Evolutionary conservation across 2,329 filamentous ascomycete genomes (phyloP).

Genomic region (Aureobasidium uvarum): DNA sequence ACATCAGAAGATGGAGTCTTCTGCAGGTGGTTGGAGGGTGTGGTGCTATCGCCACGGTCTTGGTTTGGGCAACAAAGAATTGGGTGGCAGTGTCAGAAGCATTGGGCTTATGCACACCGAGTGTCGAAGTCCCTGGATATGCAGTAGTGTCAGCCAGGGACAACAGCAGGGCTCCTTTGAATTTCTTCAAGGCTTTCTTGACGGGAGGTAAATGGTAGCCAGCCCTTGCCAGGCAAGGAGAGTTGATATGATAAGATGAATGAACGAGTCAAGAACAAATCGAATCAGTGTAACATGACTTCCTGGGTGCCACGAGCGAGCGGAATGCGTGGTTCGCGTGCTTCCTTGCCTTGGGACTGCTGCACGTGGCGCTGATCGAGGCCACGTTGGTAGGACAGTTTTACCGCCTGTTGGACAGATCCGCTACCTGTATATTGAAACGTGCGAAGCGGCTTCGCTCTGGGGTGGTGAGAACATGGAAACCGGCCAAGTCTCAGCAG

Average conservation of each 20-base stretch:
- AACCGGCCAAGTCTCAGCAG: not conserved
- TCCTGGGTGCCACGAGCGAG: slow-evolving; percentile 4
- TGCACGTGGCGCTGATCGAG: slow-evolving; percentile 21
- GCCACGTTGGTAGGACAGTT: slow-evolving; percentile 22
- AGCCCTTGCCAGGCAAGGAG: slow-evolving; percentile 13
- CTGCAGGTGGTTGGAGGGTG: slow-evolving; percentile 27
- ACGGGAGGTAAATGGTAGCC: slow-evolving; percentile 10
- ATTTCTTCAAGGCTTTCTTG: slow-evolving; percentile 4
- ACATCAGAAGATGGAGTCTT: slow-evolving; percentile 11
- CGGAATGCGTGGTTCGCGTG: slow-evolving; percentile 13
- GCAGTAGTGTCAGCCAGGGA: slow-evolving; percentile 20
- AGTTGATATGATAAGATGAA: slow-evolving; percentile 19
- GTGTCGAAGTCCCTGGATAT: slow-evolving; percentile 16
- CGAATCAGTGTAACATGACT: not conserved
- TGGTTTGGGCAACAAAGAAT: slow-evolving; percentile 27
- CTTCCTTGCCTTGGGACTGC: slow-evolving; percentile 11
- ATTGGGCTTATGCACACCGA: slow-evolving; percentile 9
- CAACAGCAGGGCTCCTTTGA: slow-evolving; percentile 10
- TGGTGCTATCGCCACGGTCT: slow-evolving; percentile 24
- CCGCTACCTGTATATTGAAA: not conserved
- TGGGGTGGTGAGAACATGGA: not conserved
- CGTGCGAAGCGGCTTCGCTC: not conserved
- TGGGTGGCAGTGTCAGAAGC: slow-evolving; percentile 19
- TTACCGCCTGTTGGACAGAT: slow-evolving; percentile 17
- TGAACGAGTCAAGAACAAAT: slow-evolving; percentile 11